Conservation (phyloP, 1,284 basidiomycete species). For the Somion occarium region DNA sequence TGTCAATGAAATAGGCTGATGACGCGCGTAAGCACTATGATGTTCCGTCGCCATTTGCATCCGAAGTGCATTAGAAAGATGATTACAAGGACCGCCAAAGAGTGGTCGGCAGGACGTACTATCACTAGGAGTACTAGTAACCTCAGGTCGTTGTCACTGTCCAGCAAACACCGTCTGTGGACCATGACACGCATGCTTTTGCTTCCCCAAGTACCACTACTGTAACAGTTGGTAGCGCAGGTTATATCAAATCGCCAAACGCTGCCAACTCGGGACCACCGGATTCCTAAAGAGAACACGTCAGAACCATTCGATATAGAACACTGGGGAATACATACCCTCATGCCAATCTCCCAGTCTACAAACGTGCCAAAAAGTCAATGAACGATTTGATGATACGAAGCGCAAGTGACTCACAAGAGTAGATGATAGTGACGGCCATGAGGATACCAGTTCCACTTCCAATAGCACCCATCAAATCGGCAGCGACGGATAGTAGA, state of each 20-base stretch:
- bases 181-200: too few relatives aligned
- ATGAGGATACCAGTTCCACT: conserved; percentile 97
- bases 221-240: too few relatives aligned
- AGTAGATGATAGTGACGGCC: conserved; percentile 97
- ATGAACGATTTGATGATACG: not conserved
- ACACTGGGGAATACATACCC: conserved; percentile 30
- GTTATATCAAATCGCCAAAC: conserved; percentile 60
- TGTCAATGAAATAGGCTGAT: too few relatives aligned
- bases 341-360: conserved; percentile 80
- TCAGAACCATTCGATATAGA: not conserved
- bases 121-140: not conserved
- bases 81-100: not conserved
- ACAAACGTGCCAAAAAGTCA: conserved; percentile 10
- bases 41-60: too few relatives aligned
- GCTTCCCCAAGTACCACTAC: too few relatives aligned
- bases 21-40: too few relatives aligned
- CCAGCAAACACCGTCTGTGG: not conserved
- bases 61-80: not conserved
- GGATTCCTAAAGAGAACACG: conserved; percentile 43
- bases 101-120: not conserved
- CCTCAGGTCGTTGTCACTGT: not conserved
- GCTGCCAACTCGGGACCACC: conserved; percentile 72
- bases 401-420: conserved; percentile 51
- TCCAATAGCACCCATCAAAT: conserved; percentile 94
- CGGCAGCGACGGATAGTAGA: conserved; percentile 90